phyloP scores from a whole-genome alignment of 768 basidiomycete species.

The Tricholoma flavovirens region DNA sequence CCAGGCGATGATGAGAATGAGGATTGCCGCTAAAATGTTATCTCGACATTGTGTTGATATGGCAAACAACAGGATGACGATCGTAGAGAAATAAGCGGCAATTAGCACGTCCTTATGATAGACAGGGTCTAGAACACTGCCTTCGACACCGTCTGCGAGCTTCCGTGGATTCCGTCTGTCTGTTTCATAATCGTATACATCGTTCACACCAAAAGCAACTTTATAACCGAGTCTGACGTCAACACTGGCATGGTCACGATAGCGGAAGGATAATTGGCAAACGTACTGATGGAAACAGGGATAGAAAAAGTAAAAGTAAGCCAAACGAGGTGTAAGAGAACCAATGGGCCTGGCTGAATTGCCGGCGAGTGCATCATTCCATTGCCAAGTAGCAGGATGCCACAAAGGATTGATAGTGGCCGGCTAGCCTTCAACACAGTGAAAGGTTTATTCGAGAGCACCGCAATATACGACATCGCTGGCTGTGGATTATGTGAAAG shows the following conservation, averaged over 20 bases:
- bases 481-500: no score
- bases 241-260: no score
- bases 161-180: constrained; percentile 15
- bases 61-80: constrained; percentile 5
- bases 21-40: constrained; percentile 7
- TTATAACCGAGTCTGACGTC: no score
- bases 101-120: constrained; percentile 7
- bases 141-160: constrained; percentile 7
- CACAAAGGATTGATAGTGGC: not conserved
- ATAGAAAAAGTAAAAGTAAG: not conserved
- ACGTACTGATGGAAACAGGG: not conserved
- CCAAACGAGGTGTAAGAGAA: not conserved
- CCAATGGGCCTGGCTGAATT: not conserved
- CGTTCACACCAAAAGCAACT: constrained; percentile 16
- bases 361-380: not conserved
- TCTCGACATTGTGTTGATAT: constrained; percentile 4
- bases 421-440: not conserved
- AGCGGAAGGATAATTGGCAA: not conserved
- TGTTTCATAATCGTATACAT: constrained; percentile 13
- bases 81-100: constrained; percentile 11
- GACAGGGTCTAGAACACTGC: constrained; percentile 8
- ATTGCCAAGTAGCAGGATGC: not conserved
- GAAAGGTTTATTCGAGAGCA: not conserved
- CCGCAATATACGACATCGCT: not conserved
- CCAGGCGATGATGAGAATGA: constrained; percentile 9